Conservation (phyloP, 2,329 filamentous ascomycete species). For the Fusarium sp. region DNA sequence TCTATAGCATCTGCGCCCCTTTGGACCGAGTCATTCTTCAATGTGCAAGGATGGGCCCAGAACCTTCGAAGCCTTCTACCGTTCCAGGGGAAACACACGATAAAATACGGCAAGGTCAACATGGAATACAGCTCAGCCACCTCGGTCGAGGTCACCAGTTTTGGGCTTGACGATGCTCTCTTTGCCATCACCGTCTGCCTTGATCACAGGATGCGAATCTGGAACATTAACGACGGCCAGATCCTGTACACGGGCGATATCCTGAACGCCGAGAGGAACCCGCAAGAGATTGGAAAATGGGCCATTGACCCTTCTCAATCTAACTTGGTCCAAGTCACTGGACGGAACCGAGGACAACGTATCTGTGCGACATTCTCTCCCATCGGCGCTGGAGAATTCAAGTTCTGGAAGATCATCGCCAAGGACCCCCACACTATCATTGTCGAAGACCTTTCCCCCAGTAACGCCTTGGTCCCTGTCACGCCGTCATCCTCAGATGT, state of each 20-base stretch:
- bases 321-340: conserved; percentile 80
- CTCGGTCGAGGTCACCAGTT: conserved; percentile 67
- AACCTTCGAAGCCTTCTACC: conserved; percentile 75
- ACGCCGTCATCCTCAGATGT: conserved; percentile 78
- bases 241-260: conserved; percentile 83
- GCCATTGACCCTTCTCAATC: conserved; percentile 83
- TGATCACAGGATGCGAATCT: conserved; percentile 89
- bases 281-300: conserved; percentile 78
- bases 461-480: conserved; percentile 70
- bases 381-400: conserved; percentile 89
- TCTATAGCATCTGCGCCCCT: conserved; percentile 43
- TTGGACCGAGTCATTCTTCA: conserved; percentile 81
- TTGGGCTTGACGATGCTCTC: conserved; percentile 62
- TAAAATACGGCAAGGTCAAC: conserved; percentile 72
- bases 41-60: conserved; percentile 78
- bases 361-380: conserved; percentile 87
- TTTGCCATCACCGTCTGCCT: conserved; percentile 85
- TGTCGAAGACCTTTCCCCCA: conserved; percentile 78
- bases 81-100: conserved; percentile 73
- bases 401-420: conserved; percentile 85
- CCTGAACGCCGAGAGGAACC: conserved; percentile 73
- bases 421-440: conserved; percentile 73
- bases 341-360: conserved; percentile 64
- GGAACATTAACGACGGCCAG: conserved; percentile 87
- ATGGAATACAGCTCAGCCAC: conserved; percentile 77